phyloP scores from a whole-genome alignment of 176 grass and related monocot species.

The Dactylis glomerata region DNA sequence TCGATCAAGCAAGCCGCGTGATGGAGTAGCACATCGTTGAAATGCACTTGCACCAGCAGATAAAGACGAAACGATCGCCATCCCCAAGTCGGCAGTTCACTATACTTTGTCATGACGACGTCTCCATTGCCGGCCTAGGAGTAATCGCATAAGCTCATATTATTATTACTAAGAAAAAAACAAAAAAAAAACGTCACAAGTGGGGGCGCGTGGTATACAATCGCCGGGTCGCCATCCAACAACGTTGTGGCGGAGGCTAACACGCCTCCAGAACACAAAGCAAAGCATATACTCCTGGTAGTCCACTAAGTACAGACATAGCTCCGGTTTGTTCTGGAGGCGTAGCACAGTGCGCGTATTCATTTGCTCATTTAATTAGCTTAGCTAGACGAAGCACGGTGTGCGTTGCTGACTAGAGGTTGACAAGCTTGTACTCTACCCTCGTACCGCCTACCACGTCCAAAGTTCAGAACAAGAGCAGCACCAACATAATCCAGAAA shows the following conservation, averaged over 20 bases:
- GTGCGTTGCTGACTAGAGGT: background rate
- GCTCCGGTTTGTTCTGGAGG: too few relatives aligned
- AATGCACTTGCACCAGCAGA: background rate
- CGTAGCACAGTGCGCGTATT: background rate
- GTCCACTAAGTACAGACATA: background rate
- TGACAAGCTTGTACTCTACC: background rate
- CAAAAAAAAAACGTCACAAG: background rate
- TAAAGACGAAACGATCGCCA: background rate
- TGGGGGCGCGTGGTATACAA: background rate
- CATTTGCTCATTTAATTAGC: background rate
- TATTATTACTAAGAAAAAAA: background rate
- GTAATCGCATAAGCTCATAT: too few relatives aligned
- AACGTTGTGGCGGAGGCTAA: background rate
- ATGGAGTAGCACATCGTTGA: background rate
- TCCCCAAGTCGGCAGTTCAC: background rate
- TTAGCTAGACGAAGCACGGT: background rate
- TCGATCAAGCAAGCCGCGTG: background rate
- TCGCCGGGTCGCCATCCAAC: background rate
- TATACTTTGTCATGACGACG: background rate
- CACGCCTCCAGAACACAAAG: background rate
- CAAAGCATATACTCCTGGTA: background rate
- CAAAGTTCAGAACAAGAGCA: too few relatives aligned
- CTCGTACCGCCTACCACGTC: background rate
- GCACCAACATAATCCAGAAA: background rate
- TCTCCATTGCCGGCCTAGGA: background rate